Base-by-base conservation (phyloP, 768 basidiomycete species). In the Boletus subparvulus region DNA sequence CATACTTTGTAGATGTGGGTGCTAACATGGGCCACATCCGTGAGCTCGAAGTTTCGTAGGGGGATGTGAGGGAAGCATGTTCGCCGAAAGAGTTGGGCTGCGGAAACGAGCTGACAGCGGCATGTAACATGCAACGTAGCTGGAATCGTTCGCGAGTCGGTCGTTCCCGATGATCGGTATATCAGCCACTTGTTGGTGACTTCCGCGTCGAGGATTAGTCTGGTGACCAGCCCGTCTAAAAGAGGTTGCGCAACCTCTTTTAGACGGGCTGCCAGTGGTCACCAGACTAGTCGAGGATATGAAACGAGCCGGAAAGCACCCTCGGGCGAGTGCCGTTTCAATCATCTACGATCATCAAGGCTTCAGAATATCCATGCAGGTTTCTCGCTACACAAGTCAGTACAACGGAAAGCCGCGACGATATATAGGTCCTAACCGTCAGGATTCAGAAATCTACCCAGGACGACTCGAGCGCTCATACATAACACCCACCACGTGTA, bases 1-100 rank as follows among this genome's bases (percentile, higher is more conserved):
- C 53, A 33, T 65, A 60, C 21, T 44, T 51, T 21, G 54, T n/a
- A 6, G 45, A 16, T 11, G 54, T 51, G 13, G 61, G 32, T 16
- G 70, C 65, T 14, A 65, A 39, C 54, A 73, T 70, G 37, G 85
- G 83, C 6, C 85, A 21, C 87, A 50, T 90, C 84, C 0, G 85
- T 80, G 51, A 92, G 74, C 72, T 95, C 93, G 26, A 95, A 77
- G 28, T 88, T 87, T 53, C 90, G 83, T 52, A 95, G 14, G 60
- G 37, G 3, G 52, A 49, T 2, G 61, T 37, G 33, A 63, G 46
- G 42, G 54, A 54, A 8, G 50, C 36, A 17, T 53, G 60, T 30
- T 66, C 61, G 33, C 48, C 35, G 3, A 65, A 47, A 8, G 56
- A 47, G 62, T 16, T 26, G 59, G 43, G 35, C 59, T 67, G 54